Percentiles rank a stretch among this genome's conserved stretches.
phyloP scores from a whole-genome alignment of 129 eudicot species.

The Sambucus nigra region DNA sequence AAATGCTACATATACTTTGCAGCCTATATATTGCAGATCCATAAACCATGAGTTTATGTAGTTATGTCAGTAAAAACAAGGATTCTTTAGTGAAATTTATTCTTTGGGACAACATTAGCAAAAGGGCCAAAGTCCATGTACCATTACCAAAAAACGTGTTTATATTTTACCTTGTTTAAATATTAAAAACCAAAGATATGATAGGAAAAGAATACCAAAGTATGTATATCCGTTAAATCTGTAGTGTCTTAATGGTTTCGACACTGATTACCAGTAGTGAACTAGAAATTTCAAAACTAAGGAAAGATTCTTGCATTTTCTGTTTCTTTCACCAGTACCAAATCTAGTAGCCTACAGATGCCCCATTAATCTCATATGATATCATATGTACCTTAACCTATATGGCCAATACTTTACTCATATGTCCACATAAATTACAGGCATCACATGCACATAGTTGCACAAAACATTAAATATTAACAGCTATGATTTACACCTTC shows the following conservation, averaged over 20 bases:
- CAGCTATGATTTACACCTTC: background rate
- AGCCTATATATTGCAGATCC: too few species aligned
- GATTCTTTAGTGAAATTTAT: too few species aligned
- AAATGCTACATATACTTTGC: too few species aligned
- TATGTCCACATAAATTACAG: background rate
- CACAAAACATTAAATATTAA: constrained; percentile 7
- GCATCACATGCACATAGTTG: constrained; percentile 19
- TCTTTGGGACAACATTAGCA: too few species aligned
- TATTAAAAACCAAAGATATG: constrained; percentile 9
- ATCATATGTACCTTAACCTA: constrained; percentile 16
- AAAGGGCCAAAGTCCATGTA: too few species aligned
- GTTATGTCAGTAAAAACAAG: too few species aligned
- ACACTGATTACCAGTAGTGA: constrained; percentile 27
- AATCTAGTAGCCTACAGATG: constrained; percentile 38
- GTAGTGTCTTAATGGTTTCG: constrained; percentile 28
- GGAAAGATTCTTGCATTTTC: constrained; percentile 38
- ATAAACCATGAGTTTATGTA: too few species aligned
- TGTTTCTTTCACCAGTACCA: constrained; percentile 38
- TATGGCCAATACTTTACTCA: constrained; percentile 11
- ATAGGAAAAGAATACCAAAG: constrained; percentile 21
- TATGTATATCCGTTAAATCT: constrained; percentile 23
- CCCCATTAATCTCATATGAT: constrained; percentile 3
- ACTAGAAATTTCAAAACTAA: constrained; percentile 37
- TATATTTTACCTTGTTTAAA: too few species aligned
- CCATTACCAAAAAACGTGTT: too few species aligned